Conservation (phyloP, 2,329 filamentous ascomycete species). For the Ustulina deusta region DNA sequence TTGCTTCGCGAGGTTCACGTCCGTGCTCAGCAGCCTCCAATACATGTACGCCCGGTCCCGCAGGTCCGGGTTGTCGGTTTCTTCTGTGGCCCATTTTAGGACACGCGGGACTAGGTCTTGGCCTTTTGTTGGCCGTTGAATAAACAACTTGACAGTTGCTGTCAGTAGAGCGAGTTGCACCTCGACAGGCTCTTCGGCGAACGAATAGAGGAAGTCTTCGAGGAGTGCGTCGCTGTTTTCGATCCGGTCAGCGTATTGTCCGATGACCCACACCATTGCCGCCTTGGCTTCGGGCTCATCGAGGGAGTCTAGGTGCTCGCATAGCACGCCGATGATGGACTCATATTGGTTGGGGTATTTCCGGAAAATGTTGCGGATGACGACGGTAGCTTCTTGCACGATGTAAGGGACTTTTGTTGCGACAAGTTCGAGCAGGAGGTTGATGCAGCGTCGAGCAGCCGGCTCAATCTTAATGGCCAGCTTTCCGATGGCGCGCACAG, state of each 20-base stretch:
- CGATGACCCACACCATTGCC: constrained; percentile 99
- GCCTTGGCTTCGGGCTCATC: constrained; percentile 98
- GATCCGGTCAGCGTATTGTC: constrained; percentile 96
- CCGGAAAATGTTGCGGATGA: constrained; percentile 98
- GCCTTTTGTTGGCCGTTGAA: constrained; percentile 93
- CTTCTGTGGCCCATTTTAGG: constrained; percentile 97
- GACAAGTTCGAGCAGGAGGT: constrained; percentile 90
- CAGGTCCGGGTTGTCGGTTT: constrained; percentile 98
- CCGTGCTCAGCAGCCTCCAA: constrained; percentile 94
- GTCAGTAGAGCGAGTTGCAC: constrained; percentile 95
- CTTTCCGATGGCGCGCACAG: constrained; percentile 96
- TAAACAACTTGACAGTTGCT: constrained; percentile 97
- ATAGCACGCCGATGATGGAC: constrained; percentile 94
- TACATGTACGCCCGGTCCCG: constrained; percentile 99
- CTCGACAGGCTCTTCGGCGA: constrained; percentile 93
- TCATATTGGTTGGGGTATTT: constrained; percentile 99
- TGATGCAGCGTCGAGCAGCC: constrained; percentile 90
- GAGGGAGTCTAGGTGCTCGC: constrained; percentile 94
- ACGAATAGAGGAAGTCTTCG: constrained; percentile 94
- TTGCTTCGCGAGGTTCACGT: constrained; percentile 85
- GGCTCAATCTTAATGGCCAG: constrained; percentile 99
- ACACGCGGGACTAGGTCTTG: constrained; percentile 94
- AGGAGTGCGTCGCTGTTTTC: constrained; percentile 95
- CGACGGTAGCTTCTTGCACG: constrained; percentile 97
- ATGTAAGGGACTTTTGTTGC: constrained; percentile 99